Evolutionary conservation across 75 land plant genomes (phyloP).

Genomic region (Pinus tabuliformis): DNA sequence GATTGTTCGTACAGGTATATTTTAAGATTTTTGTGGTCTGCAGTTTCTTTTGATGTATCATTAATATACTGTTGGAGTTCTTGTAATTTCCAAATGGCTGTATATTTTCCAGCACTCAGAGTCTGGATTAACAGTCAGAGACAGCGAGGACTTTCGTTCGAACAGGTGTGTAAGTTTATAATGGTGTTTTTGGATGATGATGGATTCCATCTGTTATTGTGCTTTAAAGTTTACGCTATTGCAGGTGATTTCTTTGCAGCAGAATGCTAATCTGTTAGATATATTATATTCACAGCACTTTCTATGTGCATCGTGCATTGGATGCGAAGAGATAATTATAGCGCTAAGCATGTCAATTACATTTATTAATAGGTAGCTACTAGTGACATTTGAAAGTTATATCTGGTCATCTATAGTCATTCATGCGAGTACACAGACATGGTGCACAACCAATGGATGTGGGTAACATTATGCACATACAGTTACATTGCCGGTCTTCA

Average conservation of each 20-base stretch:
- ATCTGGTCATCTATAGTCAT: no score
- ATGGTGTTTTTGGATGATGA: not conserved
- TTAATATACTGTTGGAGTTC: not conserved
- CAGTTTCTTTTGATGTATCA: not conserved
- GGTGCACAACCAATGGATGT: not conserved
- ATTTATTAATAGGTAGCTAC: no score
- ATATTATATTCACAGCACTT: no score
- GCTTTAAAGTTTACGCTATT: not conserved
- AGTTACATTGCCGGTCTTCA: not conserved
- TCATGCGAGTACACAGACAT: no score
- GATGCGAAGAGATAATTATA: no score
- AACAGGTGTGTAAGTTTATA: conserved; percentile 48
- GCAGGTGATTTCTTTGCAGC: no score
- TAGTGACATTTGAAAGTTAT: no score
- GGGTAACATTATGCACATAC: not conserved
- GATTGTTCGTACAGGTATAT: not conserved
- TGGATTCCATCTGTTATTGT: not conserved
- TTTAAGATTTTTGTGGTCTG: conserved; percentile 8
- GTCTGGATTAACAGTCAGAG: conserved; percentile 74
- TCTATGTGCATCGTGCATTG: no score
- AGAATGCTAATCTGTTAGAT: no score
- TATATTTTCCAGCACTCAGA: conserved; percentile 67
- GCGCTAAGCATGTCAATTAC: no score
- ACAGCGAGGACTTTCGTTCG: conserved; percentile 50
- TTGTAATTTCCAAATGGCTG: not conserved